A percentile compares a stretch with the other conserved stretches of the same genome.
These are phyloP conservation scores for Bimuria novae-zelandiae DNA, from an alignment of 2,329 filamentous ascomycete species.

Conservation along the genomic window DNA sequence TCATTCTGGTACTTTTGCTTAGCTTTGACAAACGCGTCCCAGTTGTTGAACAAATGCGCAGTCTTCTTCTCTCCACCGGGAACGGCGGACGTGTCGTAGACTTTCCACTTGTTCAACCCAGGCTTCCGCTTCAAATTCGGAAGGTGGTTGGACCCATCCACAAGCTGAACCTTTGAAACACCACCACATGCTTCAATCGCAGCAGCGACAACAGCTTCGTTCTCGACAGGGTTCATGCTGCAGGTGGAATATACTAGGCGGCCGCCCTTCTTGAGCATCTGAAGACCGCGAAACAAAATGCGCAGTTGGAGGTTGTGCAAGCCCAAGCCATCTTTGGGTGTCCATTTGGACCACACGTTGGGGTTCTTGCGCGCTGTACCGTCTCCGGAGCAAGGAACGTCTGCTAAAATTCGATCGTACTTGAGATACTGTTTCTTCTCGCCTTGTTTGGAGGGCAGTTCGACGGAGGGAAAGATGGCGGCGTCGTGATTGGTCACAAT, in stretches of 20 bases:
- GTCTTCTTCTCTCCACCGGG: conserved; percentile 71
- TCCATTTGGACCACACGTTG: conserved; percentile 95
- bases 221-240: conserved; percentile 98
- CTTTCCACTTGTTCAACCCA: conserved; percentile 81
- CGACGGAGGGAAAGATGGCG: conserved; percentile 91
- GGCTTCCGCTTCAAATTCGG: conserved; percentile 75
- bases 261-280: conserved; percentile 94
- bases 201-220: conserved; percentile 86
- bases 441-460: conserved; percentile 66
- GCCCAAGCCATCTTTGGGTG: conserved; percentile 81
- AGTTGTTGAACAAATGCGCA: conserved; percentile 77
- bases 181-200: conserved; percentile 92
- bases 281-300: conserved; percentile 87
- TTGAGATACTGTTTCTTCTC: conserved; percentile 77
- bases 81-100: conserved; percentile 62
- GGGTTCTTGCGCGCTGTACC: conserved; percentile 93
- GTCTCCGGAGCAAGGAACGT: conserved; percentile 96
- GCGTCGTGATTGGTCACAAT: conserved; percentile 98
- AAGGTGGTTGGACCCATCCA: conserved; percentile 81
- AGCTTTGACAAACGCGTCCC: conserved; percentile 77
- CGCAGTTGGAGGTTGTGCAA: conserved; percentile 85
- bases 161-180: conserved; percentile 74
- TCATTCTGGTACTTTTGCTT: conserved; percentile 62
- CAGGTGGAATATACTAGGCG: conserved; percentile 97
- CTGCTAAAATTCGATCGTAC: conserved; percentile 93